Conservation (phyloP, 106 monocot genomes). For the Acorus calamus region DNA sequence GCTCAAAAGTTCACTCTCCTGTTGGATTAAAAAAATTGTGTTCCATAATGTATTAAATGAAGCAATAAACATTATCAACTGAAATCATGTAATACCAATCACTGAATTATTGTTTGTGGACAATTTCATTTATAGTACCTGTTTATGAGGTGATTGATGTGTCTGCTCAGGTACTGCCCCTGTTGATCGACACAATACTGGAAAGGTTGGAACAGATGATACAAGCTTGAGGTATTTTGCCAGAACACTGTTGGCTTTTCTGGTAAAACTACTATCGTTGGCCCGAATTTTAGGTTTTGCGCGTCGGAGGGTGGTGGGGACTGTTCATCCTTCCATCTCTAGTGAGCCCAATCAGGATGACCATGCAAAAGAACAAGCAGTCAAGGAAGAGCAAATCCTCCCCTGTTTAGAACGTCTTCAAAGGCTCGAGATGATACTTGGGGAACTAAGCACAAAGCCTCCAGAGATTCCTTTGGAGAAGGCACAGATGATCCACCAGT, state of each 20-base stretch:
- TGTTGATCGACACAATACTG: conserved; percentile 4
- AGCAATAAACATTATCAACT: too few species aligned
- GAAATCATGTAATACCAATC: too few species aligned
- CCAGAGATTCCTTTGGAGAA: conserved; percentile 72
- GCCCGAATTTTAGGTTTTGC: conserved; percentile 5
- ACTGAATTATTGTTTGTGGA: too few species aligned
- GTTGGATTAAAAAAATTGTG: too few species aligned
- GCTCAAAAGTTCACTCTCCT: too few species aligned
- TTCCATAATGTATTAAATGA: too few species aligned
- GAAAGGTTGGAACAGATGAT: conserved; percentile 19
- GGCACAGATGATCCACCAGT: conserved; percentile 50
- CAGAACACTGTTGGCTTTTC: conserved; percentile 19
- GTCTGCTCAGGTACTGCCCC: conserved; percentile 17
- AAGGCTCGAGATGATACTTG: conserved; percentile 44
- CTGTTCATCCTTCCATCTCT: conserved; percentile 18
- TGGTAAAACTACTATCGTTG: conserved; percentile 33
- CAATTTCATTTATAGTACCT: too few species aligned
- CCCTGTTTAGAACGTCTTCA: conserved; percentile 70
- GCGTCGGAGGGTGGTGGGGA: conserved; percentile 18
- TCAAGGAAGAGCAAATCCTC: conserved; percentile 23
- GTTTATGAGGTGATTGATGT: too few species aligned
- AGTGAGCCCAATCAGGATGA: not conserved
- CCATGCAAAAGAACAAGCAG: conserved; percentile 8
- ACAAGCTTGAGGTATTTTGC: conserved; percentile 17
- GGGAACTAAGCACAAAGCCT: conserved; percentile 54